Percentiles rank a stretch among this genome's conserved stretches.
phyloP scores from a whole-genome alignment of 495 filamentous ascomycete genomes.

The Hypomontagnella monticulosa region DNA sequence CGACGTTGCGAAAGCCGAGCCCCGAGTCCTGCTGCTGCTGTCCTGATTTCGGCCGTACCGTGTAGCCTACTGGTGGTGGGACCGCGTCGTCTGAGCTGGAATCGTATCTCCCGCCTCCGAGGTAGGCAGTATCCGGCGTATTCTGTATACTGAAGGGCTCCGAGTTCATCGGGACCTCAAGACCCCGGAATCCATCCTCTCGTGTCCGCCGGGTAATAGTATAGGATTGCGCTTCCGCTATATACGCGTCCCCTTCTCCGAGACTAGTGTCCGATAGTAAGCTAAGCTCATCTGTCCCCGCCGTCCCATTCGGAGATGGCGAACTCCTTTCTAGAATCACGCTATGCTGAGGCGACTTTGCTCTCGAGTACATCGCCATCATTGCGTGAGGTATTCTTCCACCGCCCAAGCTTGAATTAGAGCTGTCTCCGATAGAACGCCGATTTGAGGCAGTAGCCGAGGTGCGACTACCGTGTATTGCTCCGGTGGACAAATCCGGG shows the following conservation, averaged over 20 bases:
- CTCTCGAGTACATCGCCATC: conserved; percentile 37
- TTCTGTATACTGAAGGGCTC: conserved; percentile 45
- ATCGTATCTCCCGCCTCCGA: conserved; percentile 25
- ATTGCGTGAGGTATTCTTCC: conserved; percentile 31
- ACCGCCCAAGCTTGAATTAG: conserved; percentile 16
- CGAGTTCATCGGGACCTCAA: conserved; percentile 42
- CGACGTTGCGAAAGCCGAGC: conserved; percentile 14
- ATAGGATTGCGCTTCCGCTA: conserved; percentile 34
- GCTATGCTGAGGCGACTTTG: conserved; percentile 27
- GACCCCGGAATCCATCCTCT: conserved; percentile 38
- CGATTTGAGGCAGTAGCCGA: conserved; percentile 23
- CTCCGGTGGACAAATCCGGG: conserved; percentile 10
- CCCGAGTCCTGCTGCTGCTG: conserved; percentile 29
- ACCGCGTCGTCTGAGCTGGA: conserved; percentile 30
- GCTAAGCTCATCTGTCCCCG: conserved; percentile 39
- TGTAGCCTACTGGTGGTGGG: conserved; percentile 28
- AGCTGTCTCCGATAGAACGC: conserved; percentile 7
- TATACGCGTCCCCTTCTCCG: conserved; percentile 36
- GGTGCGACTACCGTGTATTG: background rate
- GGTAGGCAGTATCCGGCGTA: conserved; percentile 48
- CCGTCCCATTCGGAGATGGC: conserved; percentile 22
- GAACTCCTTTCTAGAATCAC: conserved; percentile 28
- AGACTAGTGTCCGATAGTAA: conserved; percentile 45
- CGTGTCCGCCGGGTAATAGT: conserved; percentile 11
- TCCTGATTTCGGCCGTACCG: conserved; percentile 16